These are phyloP conservation scores for Centrapalus pauciflorus DNA, from an alignment of 129 eudicot species.

Conservation along the genomic window DNA sequence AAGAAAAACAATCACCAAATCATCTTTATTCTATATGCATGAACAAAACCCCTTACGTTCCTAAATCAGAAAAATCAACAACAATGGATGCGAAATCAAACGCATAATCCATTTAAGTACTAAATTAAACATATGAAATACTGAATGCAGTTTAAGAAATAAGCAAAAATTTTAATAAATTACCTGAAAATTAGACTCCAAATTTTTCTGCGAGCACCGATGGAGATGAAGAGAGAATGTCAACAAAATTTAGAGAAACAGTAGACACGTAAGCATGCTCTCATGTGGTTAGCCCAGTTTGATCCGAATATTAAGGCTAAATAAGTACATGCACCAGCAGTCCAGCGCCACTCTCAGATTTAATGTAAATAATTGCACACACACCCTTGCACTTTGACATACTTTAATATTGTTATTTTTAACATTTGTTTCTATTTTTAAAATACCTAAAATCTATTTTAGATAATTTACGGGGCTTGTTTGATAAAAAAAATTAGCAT, in stretches of 20 bases:
- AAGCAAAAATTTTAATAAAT: background rate
- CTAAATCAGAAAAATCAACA: background rate
- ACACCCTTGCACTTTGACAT: background rate
- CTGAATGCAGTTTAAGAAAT: background rate
- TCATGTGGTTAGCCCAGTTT: background rate
- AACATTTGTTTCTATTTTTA: too few relatives aligned
- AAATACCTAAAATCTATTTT: too few relatives aligned
- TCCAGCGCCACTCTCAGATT: background rate
- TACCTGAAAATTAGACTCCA: background rate
- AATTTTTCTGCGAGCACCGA: background rate
- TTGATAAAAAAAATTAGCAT: too few relatives aligned
- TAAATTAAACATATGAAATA: background rate
- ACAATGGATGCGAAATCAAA: constrained; percentile 8
- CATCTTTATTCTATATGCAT: constrained; percentile 3
- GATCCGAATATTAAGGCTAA: background rate
- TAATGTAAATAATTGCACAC: background rate
- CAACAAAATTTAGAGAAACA: background rate
- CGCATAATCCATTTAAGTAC: background rate
- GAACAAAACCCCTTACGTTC: background rate
- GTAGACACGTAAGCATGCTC: background rate
- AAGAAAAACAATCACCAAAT: background rate
- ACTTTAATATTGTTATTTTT: background rate
- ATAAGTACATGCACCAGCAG: background rate
- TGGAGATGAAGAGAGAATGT: background rate
- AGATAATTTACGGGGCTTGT: too few relatives aligned